Evolutionary conservation across 345 rosid species (phyloP).

Genomic region (Hirschfeldia incana): DNA sequence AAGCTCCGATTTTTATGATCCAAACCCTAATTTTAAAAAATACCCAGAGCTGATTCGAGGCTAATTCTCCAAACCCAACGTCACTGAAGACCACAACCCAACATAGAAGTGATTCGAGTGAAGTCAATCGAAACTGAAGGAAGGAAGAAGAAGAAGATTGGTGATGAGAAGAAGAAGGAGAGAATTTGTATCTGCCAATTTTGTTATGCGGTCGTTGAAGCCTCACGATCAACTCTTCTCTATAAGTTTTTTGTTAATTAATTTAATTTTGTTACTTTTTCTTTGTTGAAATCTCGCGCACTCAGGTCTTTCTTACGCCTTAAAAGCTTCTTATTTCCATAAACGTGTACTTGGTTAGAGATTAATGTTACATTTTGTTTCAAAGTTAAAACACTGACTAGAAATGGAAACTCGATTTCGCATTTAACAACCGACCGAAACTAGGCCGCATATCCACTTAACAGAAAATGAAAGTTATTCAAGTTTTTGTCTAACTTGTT

Average conservation of each 20-base stretch:
- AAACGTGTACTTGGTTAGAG: background rate
- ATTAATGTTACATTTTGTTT: background rate
- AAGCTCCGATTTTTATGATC: slow-evolving; percentile 20
- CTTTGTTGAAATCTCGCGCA: slow-evolving; percentile 25
- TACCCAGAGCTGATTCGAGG: slow-evolving; percentile 20
- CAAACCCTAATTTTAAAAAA: background rate
- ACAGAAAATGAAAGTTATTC: too few relatives aligned
- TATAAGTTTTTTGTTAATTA: background rate
- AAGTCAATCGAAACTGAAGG: slow-evolving; percentile 49
- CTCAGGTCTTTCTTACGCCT: slow-evolving; percentile 34
- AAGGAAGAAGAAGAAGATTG: background rate
- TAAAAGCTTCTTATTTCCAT: slow-evolving; percentile 16
- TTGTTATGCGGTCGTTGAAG: slow-evolving; percentile 33
- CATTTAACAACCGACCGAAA: background rate
- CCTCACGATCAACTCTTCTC: slow-evolving; percentile 33
- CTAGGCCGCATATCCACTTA: background rate
- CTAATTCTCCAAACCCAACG: slow-evolving; percentile 10
- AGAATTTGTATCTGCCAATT: background rate
- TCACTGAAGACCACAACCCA: slow-evolving; percentile 39
- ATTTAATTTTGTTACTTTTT: background rate
- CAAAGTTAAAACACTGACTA: background rate
- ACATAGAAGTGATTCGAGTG: slow-evolving; percentile 41
- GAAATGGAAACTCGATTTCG: background rate
- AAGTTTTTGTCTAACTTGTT: too few relatives aligned
- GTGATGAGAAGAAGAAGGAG: slow-evolving; percentile 1